Percentiles rank a stretch among this genome's conserved stretches.
These are phyloP conservation scores for Xanthoconium stramineum DNA, from an alignment of 768 basidiomycete genomes.

Conservation along the genomic window DNA sequence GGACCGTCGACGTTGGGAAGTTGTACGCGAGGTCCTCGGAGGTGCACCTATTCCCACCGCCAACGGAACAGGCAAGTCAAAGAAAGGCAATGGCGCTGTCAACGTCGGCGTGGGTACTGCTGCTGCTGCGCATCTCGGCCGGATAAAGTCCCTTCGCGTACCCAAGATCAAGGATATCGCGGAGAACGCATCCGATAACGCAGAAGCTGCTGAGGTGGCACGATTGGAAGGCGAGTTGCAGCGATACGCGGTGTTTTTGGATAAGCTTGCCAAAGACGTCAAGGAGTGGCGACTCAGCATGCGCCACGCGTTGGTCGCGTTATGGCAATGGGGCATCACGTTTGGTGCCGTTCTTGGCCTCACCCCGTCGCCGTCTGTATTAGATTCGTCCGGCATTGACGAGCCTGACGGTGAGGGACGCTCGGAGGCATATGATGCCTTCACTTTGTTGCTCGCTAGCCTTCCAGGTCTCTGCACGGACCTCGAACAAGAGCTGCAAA, in stretches of 20 bases:
- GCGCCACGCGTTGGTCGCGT: constrained; percentile 43
- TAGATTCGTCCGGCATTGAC: constrained; percentile 7
- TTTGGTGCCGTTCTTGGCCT: constrained; percentile 71
- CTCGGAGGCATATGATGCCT: constrained; percentile 70
- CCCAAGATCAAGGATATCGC: constrained; percentile 31
- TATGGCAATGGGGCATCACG: constrained; percentile 59
- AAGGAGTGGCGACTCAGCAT: constrained; percentile 61
- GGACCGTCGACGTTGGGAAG: constrained; percentile 69
- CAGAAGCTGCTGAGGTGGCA: constrained; percentile 51
- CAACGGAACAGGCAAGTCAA: constrained; percentile 38
- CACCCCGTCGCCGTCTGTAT: constrained; percentile 34
- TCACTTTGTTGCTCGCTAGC: constrained; percentile 54
- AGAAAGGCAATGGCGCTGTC: constrained; percentile 39
- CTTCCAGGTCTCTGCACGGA: constrained; percentile 52
- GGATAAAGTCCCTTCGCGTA: constrained; percentile 53
- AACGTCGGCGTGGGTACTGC: constrained; percentile 44
- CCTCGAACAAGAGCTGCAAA: constrained; percentile 52
- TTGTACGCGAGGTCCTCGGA: constrained; percentile 70
- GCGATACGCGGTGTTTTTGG: constrained; percentile 53
- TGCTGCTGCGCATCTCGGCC: constrained; percentile 54
- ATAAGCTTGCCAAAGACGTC: constrained; percentile 58
- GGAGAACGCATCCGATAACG: constrained; percentile 32
- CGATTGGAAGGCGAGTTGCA: constrained; percentile 55
- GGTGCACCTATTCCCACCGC: constrained; percentile 33
- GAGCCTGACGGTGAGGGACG: constrained; percentile 25